phyloP scores from a whole-genome alignment of 495 filamentous ascomycete species.

The Penicillium argentinense region DNA sequence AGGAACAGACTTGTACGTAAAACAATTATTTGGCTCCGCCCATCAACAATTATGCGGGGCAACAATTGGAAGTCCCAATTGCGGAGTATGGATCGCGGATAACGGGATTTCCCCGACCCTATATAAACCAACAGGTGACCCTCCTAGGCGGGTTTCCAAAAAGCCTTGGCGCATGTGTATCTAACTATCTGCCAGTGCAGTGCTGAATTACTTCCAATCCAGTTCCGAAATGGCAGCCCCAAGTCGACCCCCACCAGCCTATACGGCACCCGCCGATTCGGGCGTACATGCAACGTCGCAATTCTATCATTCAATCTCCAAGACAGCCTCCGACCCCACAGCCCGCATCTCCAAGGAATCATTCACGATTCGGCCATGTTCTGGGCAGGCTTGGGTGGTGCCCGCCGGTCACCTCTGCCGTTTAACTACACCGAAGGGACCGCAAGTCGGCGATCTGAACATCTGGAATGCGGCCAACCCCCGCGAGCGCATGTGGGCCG shows the following conservation, averaged over 20 bases:
- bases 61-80: conserved; percentile 4
- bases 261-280: conserved; percentile 38
- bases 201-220: too few relatives aligned
- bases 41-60: conserved; percentile 8
- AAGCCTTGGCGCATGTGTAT: too few relatives aligned
- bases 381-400: conserved; percentile 64
- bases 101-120: conserved; percentile 5
- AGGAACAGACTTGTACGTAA: too few relatives aligned
- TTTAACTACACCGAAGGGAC: conserved; percentile 70
- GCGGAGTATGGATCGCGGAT: neutral
- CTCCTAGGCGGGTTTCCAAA: too few relatives aligned
- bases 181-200: too few relatives aligned
- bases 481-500: conserved; percentile 76
- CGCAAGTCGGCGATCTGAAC: conserved; percentile 81
- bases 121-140: too few relatives aligned
- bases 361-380: conserved; percentile 49
- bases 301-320: conserved; percentile 41
- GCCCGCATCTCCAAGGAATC: conserved; percentile 34
- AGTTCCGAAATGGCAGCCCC: conserved; percentile 28
- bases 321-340: conserved; percentile 31
- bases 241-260: conserved; percentile 43
- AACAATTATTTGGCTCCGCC: neutral
- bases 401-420: conserved; percentile 63
- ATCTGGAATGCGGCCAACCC: conserved; percentile 77
- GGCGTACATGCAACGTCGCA: conserved; percentile 37